A percentile compares a stretch with the other conserved stretches of the same genome.
These are phyloP conservation scores for Graphilbum fragrans DNA, from an alignment of 2,329 filamentous ascomycete genomes.

Conservation along the genomic window DNA sequence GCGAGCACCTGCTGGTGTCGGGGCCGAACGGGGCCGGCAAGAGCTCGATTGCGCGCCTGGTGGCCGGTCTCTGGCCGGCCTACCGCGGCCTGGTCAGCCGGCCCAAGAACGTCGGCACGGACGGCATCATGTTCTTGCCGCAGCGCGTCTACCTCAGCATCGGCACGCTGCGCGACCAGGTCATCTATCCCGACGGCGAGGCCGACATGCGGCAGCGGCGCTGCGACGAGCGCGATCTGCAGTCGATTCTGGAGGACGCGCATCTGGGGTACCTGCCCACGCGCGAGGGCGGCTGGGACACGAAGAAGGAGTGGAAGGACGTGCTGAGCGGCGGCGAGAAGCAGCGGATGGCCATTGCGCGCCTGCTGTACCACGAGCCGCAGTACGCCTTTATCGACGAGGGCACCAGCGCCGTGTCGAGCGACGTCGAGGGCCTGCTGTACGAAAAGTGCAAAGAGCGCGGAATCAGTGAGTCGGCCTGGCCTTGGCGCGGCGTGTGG, in stretches of 20 bases:
- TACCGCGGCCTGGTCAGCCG: conserved; percentile 87
- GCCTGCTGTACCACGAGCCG: conserved; percentile 88
- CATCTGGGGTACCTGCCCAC: conserved; percentile 80
- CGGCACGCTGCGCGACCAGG: conserved; percentile 87
- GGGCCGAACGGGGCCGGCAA: conserved; percentile 94
- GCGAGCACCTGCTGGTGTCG: conserved; percentile 89
- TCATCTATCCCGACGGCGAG: conserved; percentile 94
- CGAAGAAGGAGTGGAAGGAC: conserved; percentile 96
- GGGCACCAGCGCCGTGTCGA: conserved; percentile 86
- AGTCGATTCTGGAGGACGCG: conserved; percentile 68
- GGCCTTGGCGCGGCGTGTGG: too few species aligned
- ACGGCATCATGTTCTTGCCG: conserved; percentile 97
- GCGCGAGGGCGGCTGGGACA: conserved; percentile 93
- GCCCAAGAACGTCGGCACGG: conserved; percentile 65
- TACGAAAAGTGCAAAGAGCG: conserved; percentile 90
- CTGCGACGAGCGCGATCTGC: conserved; percentile 66
- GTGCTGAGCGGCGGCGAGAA: conserved; percentile 96
- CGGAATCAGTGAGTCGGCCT: conserved; percentile 86
- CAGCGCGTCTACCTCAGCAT: conserved; percentile 87
- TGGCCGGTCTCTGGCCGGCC: conserved; percentile 90
- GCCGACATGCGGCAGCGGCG: conserved; percentile 81
- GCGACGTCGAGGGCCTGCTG: conserved; percentile 83
- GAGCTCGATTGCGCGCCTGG: conserved; percentile 72
- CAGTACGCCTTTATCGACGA: conserved; percentile 92
- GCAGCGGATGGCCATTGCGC: conserved; percentile 83